Percentiles rank a stretch among this genome's conserved stretches.
Conservation (phyloP, 2,329 filamentous ascomycete species). For the Pseudogymnoascus sp. region DNA sequence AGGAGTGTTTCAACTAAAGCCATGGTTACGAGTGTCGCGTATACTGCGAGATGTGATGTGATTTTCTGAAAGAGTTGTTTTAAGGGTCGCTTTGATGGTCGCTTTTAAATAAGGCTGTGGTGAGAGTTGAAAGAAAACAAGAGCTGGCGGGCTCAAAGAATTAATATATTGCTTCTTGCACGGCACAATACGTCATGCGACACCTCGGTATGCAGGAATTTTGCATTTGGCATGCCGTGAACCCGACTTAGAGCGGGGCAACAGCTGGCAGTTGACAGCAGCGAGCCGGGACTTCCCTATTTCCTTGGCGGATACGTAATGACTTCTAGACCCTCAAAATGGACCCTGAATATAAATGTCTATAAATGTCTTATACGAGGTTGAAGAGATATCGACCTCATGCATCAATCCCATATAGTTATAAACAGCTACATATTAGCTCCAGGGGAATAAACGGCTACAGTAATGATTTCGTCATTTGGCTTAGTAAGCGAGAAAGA, state of each 20-base stretch:
- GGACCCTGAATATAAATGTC: background rate
- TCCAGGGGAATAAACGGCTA: background rate
- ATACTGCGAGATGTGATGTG: background rate
- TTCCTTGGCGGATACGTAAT: background rate
- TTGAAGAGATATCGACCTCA: background rate
- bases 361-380: background rate
- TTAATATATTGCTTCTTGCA: background rate
- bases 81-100: background rate
- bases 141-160: background rate
- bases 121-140: background rate
- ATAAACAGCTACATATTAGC: background rate
- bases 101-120: background rate
- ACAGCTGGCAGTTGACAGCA: too few species aligned
- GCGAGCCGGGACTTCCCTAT: background rate
- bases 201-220: background rate
- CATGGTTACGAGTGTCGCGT: slow-evolving; percentile 34
- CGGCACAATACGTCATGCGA: slow-evolving; percentile 3
- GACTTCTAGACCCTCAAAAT: background rate
- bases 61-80: background rate
- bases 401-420: background rate
- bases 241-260: background rate
- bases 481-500: background rate
- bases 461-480: background rate
- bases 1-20: slow-evolving; percentile 41
- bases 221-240: background rate